These are phyloP conservation scores for Trematosphaeria pertusa DNA, from an alignment of 2,329 filamentous ascomycete species.

Conservation along the genomic window DNA sequence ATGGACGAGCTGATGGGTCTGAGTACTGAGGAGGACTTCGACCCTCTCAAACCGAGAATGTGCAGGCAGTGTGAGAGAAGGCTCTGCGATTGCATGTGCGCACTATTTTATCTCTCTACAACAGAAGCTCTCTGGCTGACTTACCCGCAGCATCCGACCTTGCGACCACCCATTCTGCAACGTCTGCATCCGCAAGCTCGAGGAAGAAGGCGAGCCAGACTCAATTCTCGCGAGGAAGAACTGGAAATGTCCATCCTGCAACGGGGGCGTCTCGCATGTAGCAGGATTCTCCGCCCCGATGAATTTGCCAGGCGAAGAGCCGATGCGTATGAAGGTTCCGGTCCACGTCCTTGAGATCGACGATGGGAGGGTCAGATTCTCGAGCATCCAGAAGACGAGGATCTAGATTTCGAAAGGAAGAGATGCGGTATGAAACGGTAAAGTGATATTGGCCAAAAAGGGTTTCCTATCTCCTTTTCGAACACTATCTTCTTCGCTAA, in stretches of 20 bases:
- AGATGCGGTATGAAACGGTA: no score
- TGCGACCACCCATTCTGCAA: constrained; percentile 12
- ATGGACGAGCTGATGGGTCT: constrained; percentile 8
- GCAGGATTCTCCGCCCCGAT: constrained; percentile 13
- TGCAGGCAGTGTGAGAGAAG: constrained; percentile 8
- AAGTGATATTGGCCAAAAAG: no score
- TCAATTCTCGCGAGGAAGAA: background rate
- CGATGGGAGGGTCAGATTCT: constrained; percentile 6
- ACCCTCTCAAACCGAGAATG: constrained; percentile 9
- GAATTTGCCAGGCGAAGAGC: constrained; percentile 12
- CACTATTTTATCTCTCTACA: no score
- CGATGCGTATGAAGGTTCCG: constrained; percentile 7
- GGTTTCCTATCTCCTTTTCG: no score
- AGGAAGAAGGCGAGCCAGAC: constrained; percentile 1
- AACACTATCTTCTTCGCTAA: no score
- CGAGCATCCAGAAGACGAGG: constrained; percentile 8
- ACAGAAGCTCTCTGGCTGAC: no score
- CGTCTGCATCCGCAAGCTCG: constrained; percentile 6
- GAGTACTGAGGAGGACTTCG: constrained; percentile 7
- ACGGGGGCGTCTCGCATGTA: constrained; percentile 1
- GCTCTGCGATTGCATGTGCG: constrained; percentile 13
- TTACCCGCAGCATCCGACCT: constrained; percentile 6
- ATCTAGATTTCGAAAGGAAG: no score
- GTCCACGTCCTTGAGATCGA: constrained; percentile 9
- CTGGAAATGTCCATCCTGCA: constrained; percentile 8